Evolutionary conservation across 768 basidiomycete genomes (phyloP).

Genomic region (Tricholoma sp.): DNA sequence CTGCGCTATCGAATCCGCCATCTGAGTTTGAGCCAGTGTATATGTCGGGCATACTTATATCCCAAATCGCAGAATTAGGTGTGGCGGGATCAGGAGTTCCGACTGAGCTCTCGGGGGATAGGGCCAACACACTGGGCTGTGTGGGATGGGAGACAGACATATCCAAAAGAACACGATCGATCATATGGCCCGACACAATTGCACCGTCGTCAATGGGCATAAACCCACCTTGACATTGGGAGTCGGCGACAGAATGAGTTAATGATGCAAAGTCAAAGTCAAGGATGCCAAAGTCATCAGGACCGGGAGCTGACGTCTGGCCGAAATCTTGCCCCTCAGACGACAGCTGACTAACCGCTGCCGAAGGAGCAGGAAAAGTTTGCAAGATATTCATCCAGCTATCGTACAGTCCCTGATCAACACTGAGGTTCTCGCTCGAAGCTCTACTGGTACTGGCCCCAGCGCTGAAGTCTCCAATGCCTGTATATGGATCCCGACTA

Average conservation of each 20-base stretch:
- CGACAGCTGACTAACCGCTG: slow-evolving; percentile 17
- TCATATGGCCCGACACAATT: slow-evolving; percentile 11
- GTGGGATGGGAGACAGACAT: slow-evolving; percentile 15
- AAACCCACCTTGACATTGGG: slow-evolving; percentile 1
- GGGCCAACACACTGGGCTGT: slow-evolving; percentile 4
- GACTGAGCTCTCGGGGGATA: slow-evolving; percentile 24
- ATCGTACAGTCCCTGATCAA: slow-evolving; percentile 39
- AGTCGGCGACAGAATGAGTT: slow-evolving; percentile 6
- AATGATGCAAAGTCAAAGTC: slow-evolving; percentile 11
- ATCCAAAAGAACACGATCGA: slow-evolving; percentile 30
- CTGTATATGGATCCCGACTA: neutral
- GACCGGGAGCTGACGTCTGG: neutral
- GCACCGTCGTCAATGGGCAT: neutral
- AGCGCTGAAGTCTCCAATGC: slow-evolving; percentile 6
- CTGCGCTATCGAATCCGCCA: slow-evolving; percentile 7
- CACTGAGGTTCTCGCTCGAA: slow-evolving; percentile 1
- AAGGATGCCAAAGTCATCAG: slow-evolving; percentile 7
- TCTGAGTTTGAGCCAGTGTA: slow-evolving; percentile 8
- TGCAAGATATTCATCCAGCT: slow-evolving; percentile 50
- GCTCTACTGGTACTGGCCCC: neutral
- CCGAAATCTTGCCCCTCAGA: neutral
- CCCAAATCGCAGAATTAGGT: slow-evolving; percentile 32
- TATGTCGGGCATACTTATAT: slow-evolving; percentile 29
- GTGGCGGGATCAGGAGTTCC: slow-evolving; percentile 31
- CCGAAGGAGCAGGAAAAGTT: slow-evolving; percentile 32